Evolutionary conservation across 345 rosid genomes (phyloP).

Genomic region (Eucalyptus paniculata): DNA sequence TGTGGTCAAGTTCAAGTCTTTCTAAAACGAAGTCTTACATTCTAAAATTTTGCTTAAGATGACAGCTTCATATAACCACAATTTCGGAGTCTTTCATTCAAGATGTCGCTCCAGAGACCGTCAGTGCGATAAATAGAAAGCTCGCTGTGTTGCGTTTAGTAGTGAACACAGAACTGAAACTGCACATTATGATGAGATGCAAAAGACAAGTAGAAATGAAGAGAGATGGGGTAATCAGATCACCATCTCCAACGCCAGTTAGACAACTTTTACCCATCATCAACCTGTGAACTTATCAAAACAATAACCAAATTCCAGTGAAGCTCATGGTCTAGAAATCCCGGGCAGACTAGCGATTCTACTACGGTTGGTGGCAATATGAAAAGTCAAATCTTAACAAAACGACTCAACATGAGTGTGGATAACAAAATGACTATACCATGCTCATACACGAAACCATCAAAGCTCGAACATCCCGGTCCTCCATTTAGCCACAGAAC

Average conservation of each 20-base stretch:
- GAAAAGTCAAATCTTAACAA: background rate
- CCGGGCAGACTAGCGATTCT: background rate
- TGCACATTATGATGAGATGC: background rate
- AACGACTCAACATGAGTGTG: background rate
- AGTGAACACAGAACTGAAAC: background rate
- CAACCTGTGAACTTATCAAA: background rate
- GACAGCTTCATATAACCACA: background rate
- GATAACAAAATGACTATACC: background rate
- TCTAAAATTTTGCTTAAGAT: background rate
- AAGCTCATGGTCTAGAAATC: background rate
- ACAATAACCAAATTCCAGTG: background rate
- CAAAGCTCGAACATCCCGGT: conserved; percentile 34
- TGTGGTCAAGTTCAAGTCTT: background rate
- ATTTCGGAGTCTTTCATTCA: background rate
- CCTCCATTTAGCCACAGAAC: conserved; percentile 38
- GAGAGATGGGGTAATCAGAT: background rate
- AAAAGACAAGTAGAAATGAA: background rate
- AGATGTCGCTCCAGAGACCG: background rate
- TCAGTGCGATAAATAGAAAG: background rate
- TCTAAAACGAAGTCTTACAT: background rate
- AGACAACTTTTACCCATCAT: background rate
- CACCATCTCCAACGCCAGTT: background rate
- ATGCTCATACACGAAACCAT: conserved; percentile 28
- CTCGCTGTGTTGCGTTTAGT: background rate
- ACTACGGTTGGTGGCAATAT: background rate